A percentile compares a stretch with the other conserved stretches of the same genome.
Conservation (phyloP, 164 flowering plant species). For the Litsea cubeba region DNA sequence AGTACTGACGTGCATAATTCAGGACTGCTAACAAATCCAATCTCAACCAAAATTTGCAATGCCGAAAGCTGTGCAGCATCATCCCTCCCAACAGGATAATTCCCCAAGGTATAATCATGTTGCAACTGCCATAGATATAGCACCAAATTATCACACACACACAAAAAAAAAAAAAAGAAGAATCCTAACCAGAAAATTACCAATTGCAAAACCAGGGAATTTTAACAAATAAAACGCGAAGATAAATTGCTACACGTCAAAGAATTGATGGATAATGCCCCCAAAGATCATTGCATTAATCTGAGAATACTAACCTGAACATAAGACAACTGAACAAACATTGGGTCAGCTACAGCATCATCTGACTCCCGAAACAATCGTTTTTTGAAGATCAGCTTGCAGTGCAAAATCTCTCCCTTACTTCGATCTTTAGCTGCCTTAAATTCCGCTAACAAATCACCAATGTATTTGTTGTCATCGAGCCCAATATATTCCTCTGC, state of each 20-base stretch:
- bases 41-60: slow-evolving; percentile 89
- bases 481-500: slow-evolving; percentile 90
- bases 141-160: slow-evolving; percentile 2
- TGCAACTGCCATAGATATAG: slow-evolving; percentile 62
- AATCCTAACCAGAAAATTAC: not conserved
- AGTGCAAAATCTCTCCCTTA: slow-evolving; percentile 95
- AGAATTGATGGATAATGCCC: not conserved
- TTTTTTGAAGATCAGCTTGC: slow-evolving; percentile 82
- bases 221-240: not conserved
- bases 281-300: not conserved
- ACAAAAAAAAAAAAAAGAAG: not conserved
- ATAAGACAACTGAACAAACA: slow-evolving; percentile 93
- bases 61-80: slow-evolving; percentile 98
- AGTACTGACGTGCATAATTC: slow-evolving; percentile 83
- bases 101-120: slow-evolving; percentile 95
- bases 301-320: slow-evolving; percentile 62
- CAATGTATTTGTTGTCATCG: slow-evolving; percentile 94
- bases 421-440: slow-evolving; percentile 89
- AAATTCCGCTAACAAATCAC: slow-evolving; percentile 91
- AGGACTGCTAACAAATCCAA: slow-evolving; percentile 68
- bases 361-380: slow-evolving; percentile 97
- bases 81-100: slow-evolving; percentile 98
- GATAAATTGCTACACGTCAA: not conserved
- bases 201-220: not conserved
- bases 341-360: slow-evolving; percentile 84